phyloP scores from a whole-genome alignment of 2,329 filamentous ascomycete genomes.

The Epichloe baconii region DNA sequence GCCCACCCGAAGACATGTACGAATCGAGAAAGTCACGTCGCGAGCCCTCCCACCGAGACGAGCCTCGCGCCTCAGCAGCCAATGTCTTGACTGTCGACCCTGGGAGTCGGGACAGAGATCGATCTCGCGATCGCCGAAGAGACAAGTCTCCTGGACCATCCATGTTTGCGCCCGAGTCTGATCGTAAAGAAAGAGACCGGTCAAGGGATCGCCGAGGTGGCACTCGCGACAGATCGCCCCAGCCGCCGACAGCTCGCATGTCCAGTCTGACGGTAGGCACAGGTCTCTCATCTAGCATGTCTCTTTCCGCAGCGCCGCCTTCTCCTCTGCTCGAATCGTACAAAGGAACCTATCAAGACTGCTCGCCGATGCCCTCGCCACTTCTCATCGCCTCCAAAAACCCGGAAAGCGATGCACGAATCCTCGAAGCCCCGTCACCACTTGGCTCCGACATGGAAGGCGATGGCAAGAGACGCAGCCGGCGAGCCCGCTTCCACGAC shows the following conservation, averaged over 20 bases:
- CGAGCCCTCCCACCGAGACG: constrained; percentile 16
- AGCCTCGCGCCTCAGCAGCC: constrained; percentile 23
- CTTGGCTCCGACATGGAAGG: constrained; percentile 32
- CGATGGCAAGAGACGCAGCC: constrained; percentile 32
- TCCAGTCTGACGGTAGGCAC: constrained; percentile 38
- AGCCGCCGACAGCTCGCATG: constrained; percentile 36
- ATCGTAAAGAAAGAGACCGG: constrained; percentile 9
- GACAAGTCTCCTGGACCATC: constrained; percentile 15
- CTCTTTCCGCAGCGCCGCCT: constrained; percentile 48
- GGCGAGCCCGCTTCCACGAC: constrained; percentile 72
- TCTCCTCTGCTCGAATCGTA: constrained; percentile 88
- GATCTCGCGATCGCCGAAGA: constrained; percentile 20
- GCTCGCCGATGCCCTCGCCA: constrained; percentile 88
- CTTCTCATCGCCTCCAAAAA: constrained; percentile 39
- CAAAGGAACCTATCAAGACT: constrained; percentile 83
- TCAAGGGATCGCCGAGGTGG: constrained; percentile 21
- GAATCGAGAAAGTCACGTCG: constrained; percentile 10
- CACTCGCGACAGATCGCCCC: constrained; percentile 31
- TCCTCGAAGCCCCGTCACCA: constrained; percentile 39
- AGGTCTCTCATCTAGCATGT: constrained; percentile 25
- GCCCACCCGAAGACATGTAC: constrained; percentile 10
- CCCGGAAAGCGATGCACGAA: constrained; percentile 35
- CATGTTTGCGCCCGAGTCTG: constrained; percentile 11
- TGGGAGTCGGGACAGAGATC: constrained; percentile 20
- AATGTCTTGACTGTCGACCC: constrained; percentile 32